Evolutionary conservation across 2,329 filamentous ascomycete genomes (phyloP).

Genomic region (Claviceps sp.): DNA sequence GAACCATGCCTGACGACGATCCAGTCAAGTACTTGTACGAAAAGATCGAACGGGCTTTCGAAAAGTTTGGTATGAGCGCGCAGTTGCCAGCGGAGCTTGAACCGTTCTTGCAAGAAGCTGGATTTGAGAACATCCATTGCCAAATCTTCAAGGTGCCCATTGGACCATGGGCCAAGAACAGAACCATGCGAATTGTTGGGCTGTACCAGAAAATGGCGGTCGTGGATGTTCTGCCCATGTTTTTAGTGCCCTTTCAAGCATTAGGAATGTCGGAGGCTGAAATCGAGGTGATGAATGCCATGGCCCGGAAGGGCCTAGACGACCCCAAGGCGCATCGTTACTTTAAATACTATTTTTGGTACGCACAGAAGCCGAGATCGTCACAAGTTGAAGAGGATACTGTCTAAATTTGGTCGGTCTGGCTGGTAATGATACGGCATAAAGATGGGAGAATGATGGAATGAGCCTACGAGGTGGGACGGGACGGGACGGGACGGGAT

Average conservation of each 20-base stretch:
- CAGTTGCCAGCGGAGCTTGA: conserved; percentile 9
- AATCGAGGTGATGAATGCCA: conserved; percentile 15
- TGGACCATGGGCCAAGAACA: conserved; percentile 20
- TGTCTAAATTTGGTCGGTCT: background rate
- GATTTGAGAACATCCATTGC: conserved; percentile 15
- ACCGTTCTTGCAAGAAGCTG: conserved; percentile 6
- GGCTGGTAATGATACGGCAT: too few species aligned
- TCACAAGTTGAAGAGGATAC: background rate
- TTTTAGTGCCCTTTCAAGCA: conserved; percentile 20
- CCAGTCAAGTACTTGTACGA: conserved; percentile 6
- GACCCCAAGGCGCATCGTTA: conserved; percentile 20
- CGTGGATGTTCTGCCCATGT: conserved; percentile 22
- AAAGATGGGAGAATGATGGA: too few species aligned
- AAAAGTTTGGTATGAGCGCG: conserved; percentile 9
- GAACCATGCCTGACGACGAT: conserved; percentile 12
- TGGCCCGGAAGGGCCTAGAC: conserved; percentile 13
- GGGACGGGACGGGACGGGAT: too few species aligned
- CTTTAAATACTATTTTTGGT: conserved; percentile 23
- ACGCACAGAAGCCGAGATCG: conserved; percentile 19
- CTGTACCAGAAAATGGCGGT: conserved; percentile 25
- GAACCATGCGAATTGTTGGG: conserved; percentile 23
- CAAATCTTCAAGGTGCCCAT: conserved; percentile 24
- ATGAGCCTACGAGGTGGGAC: too few species aligned
- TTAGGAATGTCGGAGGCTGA: conserved; percentile 16
- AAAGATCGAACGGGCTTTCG: conserved; percentile 6